Evolutionary conservation across 2,329 filamentous ascomycete genomes (phyloP).

Genomic region (Hymenoscyphus salicellus): DNA sequence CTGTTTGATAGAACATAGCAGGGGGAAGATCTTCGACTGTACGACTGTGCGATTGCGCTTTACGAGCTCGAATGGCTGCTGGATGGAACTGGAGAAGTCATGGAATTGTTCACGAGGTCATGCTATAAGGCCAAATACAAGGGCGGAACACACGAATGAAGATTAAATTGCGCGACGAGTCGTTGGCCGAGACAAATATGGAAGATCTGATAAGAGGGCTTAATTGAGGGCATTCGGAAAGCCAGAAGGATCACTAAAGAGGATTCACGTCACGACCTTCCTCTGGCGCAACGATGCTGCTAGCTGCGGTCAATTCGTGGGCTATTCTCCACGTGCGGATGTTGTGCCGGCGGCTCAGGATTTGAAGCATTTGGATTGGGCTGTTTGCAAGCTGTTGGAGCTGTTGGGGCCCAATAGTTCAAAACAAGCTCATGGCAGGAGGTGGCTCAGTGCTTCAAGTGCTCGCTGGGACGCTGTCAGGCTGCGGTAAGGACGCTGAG

Average conservation of each 20-base stretch:
- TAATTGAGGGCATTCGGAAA: not conserved
- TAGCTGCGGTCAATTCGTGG: not conserved
- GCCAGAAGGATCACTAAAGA: not conserved
- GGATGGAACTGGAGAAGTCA: not conserved
- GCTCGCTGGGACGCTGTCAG: not conserved
- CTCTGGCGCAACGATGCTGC: not conserved
- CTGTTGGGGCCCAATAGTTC: not conserved
- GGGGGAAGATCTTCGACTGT: constrained; percentile 1
- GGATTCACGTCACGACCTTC: not conserved
- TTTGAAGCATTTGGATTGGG: not conserved
- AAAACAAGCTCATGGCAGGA: constrained; percentile 4
- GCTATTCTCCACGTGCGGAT: not conserved
- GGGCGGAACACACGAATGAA: not conserved
- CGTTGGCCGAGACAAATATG: not conserved
- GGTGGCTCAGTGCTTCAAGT: constrained; percentile 6
- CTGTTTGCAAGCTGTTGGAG: not conserved
- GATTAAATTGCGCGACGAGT: not conserved
- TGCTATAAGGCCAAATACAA: not conserved
- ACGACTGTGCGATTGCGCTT: not conserved
- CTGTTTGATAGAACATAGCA: not conserved
- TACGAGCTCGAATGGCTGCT: not conserved
- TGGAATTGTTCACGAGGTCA: not conserved
- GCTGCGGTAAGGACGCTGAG: not conserved
- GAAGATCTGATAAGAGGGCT: no score
- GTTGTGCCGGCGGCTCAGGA: not conserved